Evolutionary conservation across 1,139 yeast genomes (phyloP).

Genomic region (Kazachstania sp.): DNA sequence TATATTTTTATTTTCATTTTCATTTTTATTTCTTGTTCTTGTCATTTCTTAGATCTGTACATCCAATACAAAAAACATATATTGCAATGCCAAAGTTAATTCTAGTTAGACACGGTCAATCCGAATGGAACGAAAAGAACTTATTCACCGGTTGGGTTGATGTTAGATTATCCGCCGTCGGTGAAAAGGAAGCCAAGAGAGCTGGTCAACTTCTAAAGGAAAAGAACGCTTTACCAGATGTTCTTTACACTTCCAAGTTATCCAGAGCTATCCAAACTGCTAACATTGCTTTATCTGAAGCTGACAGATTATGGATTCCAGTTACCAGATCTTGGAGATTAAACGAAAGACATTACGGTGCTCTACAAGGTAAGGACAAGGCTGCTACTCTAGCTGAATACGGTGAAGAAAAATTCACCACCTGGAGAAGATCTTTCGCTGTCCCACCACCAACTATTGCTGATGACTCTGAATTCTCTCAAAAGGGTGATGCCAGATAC

Average conservation of each 20-base stretch:
- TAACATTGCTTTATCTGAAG: too few species aligned
- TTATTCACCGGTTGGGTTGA: slow-evolving; percentile 84
- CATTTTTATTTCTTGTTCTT: neutral
- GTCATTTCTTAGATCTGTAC: neutral
- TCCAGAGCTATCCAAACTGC: too few species aligned
- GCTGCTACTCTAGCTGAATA: slow-evolving; percentile 43
- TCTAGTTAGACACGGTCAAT: slow-evolving; percentile 73
- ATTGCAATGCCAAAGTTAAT: slow-evolving; percentile 55
- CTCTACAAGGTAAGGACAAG: slow-evolving; percentile 62
- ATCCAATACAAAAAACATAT: slow-evolving; percentile 1
- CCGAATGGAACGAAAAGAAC: slow-evolving; percentile 62
- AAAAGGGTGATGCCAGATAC: slow-evolving; percentile 29
- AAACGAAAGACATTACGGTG: slow-evolving; percentile 74
- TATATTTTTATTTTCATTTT: neutral
- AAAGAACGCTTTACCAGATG: slow-evolving; percentile 46
- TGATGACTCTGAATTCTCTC: slow-evolving; percentile 24
- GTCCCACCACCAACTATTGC: slow-evolving; percentile 59
- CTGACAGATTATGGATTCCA: slow-evolving; percentile 51
- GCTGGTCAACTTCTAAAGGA: too few species aligned
- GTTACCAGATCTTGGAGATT: slow-evolving; percentile 50
- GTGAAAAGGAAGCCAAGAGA: too few species aligned
- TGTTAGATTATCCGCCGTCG: slow-evolving; percentile 52
- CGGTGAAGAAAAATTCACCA: slow-evolving; percentile 56
- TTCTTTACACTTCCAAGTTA: slow-evolving; percentile 57
- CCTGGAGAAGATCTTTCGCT: slow-evolving; percentile 54